Conservation (phyloP, 352 stramenopile genomes). For the Aphanomyces stellatus region DNA sequence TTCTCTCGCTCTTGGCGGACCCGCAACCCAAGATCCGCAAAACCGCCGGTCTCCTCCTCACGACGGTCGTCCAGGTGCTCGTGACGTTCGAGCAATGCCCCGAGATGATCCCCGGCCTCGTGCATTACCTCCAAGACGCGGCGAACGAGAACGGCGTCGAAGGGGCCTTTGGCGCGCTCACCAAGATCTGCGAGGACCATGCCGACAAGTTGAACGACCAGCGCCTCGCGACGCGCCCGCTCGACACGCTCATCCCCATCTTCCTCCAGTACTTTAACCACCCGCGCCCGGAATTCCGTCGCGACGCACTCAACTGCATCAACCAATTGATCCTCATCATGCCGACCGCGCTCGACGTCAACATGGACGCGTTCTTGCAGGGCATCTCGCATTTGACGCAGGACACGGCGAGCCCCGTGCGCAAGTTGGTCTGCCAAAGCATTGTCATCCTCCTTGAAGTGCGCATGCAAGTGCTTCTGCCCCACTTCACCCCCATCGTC, state of each 20-base stretch:
- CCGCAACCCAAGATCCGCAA: conserved; percentile 60
- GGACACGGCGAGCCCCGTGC: conserved; percentile 70
- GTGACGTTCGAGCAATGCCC: conserved; percentile 84
- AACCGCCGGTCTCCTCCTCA: conserved; percentile 66
- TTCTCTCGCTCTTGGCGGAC: conserved; percentile 56
- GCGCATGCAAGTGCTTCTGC: conserved; percentile 83
- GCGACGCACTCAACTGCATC: conserved; percentile 80
- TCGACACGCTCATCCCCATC: conserved; percentile 83
- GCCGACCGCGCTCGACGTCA: conserved; percentile 77
- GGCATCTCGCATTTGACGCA: conserved; percentile 83
- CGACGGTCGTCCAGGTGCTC: conserved; percentile 81
- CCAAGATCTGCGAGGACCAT: conserved; percentile 88
- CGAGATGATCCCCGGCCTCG: conserved; percentile 73
- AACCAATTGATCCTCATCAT: conserved; percentile 88
- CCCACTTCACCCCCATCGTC: conserved; percentile 84
- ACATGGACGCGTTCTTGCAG: conserved; percentile 86
- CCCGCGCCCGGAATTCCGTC: conserved; percentile 60
- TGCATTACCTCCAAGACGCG: conserved; percentile 45
- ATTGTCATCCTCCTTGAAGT: conserved; percentile 87
- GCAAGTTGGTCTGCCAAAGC: conserved; percentile 85
- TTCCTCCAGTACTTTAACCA: conserved; percentile 86
- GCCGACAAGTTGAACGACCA: conserved; percentile 84
- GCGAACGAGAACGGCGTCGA: conserved; percentile 58
- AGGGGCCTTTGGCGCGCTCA: conserved; percentile 74
- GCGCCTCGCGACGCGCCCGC: conserved; percentile 52